Percentiles rank a stretch among this genome's conserved stretches.
These are phyloP conservation scores for Leptographium radiaticola DNA, from an alignment of 2,329 filamentous ascomycete genomes.

Conservation along the genomic window DNA sequence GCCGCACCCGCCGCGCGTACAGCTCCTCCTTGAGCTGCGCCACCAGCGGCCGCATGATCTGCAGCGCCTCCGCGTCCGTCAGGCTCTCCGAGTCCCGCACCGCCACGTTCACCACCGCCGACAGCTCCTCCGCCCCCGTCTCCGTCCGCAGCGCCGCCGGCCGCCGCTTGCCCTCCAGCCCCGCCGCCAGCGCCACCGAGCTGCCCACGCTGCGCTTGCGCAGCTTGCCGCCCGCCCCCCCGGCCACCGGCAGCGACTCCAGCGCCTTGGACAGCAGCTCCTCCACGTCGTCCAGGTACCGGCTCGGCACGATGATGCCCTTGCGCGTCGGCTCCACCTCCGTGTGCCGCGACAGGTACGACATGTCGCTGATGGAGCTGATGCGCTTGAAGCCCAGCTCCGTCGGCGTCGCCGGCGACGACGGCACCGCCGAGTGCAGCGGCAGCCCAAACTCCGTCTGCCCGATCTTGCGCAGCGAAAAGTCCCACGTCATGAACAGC, in stretches of 20 bases:
- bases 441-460: conserved; percentile 81
- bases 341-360: conserved; percentile 63
- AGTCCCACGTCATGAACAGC: conserved; percentile 88
- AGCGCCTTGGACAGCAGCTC: conserved; percentile 75
- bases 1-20: conserved; percentile 66
- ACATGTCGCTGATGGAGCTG: conserved; percentile 93
- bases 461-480: conserved; percentile 83
- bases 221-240: conserved; percentile 25
- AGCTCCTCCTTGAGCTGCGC: conserved; percentile 76
- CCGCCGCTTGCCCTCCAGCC: conserved; percentile 61
- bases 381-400: conserved; percentile 64
- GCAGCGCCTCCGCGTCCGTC: conserved; percentile 68
- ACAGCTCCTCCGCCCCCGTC: conserved; percentile 57
- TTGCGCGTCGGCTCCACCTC: conserved; percentile 70
- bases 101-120: conserved; percentile 84
- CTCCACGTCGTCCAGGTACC: conserved; percentile 87
- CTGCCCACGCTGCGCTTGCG: conserved; percentile 38
- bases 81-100: conserved; percentile 76
- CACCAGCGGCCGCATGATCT: conserved; percentile 63
- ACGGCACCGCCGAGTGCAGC: conserved; percentile 66
- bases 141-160: conserved; percentile 40
- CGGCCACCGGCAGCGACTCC: conserved; percentile 55
- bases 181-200: conserved; percentile 46
- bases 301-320: conserved; percentile 88
- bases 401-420: conserved; percentile 66